Conservation (phyloP, 176 grass and related monocot species). For the Eremochloa ophiuroides region DNA sequence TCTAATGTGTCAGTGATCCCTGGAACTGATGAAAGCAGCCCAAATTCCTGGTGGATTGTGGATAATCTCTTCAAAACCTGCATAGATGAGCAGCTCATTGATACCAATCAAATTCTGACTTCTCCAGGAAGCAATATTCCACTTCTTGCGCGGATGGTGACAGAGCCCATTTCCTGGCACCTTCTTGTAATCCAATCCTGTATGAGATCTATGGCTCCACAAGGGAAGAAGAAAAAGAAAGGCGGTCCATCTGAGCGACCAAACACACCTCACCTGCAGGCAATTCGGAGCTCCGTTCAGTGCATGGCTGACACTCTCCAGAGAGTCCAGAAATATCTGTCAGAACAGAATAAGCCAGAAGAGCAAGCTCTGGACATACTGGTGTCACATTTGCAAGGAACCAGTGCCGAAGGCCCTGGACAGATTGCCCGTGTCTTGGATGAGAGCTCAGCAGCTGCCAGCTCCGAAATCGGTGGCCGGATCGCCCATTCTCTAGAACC, state of each 20-base stretch:
- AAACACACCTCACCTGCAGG: constrained; percentile 56
- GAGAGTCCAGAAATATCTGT: constrained; percentile 52
- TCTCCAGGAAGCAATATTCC: constrained; percentile 63
- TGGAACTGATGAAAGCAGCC: constrained; percentile 23
- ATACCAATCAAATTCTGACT: constrained; percentile 36
- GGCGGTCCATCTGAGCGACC: constrained; percentile 35
- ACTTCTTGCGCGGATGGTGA: constrained; percentile 67
- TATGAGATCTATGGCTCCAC: constrained; percentile 51
- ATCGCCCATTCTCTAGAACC: constrained; percentile 51
- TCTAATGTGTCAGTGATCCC: constrained; percentile 35
- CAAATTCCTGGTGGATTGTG: constrained; percentile 69
- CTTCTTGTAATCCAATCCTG: constrained; percentile 73
- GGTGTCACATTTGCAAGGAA: constrained; percentile 51
- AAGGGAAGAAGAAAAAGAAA: constrained; percentile 96
- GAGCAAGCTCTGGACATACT: constrained; percentile 66
- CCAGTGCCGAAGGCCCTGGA: constrained; percentile 43
- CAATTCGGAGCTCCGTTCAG: constrained; percentile 54
- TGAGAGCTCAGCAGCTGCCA: constrained; percentile 39
- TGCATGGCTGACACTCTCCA: constrained; percentile 49
- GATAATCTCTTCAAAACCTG: constrained; percentile 66
- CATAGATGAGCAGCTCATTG: constrained; percentile 49
- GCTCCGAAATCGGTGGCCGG: constrained; percentile 47
- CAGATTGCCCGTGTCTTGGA: constrained; percentile 45
- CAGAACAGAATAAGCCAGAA: constrained; percentile 55
- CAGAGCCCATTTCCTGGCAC: constrained; percentile 88